Evolutionary conservation across 768 basidiomycete genomes (phyloP).

Genomic region (Rhizopogon sp.): DNA sequence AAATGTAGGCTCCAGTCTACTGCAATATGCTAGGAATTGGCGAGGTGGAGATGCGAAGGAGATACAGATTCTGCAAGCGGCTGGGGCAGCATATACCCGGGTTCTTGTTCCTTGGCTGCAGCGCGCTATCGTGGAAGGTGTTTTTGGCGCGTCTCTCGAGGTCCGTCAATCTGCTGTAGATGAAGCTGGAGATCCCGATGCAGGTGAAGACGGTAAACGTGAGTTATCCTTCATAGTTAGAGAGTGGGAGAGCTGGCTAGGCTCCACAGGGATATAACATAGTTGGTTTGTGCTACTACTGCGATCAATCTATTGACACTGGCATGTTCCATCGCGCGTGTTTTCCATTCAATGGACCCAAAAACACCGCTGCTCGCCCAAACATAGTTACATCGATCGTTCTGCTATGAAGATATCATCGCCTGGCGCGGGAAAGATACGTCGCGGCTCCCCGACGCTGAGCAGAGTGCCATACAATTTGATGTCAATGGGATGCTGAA

Average conservation of each 20-base stretch:
- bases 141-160: constrained; percentile 45
- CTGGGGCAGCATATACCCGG: constrained; percentile 52
- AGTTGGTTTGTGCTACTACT: background rate
- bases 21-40: constrained; percentile 38
- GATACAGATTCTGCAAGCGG: constrained; percentile 38
- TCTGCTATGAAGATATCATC: background rate
- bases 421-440: background rate
- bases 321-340: background rate
- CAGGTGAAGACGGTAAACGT: background rate
- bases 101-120: constrained; percentile 68
- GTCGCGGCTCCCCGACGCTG: background rate
- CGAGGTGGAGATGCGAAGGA: constrained; percentile 30
- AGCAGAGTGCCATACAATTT: too few species aligned
- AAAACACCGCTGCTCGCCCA: background rate
- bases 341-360: background rate
- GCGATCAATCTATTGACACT: background rate
- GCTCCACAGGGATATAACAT: constrained; percentile 2
- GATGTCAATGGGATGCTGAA: too few species aligned
- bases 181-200: background rate
- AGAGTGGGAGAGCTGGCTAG: constrained; percentile 27
- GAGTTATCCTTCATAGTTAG: constrained; percentile 8
- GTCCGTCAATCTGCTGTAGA: constrained; percentile 5
- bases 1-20: constrained; percentile 38
- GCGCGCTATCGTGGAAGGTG: constrained; percentile 68
- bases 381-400: background rate